phyloP scores from a whole-genome alignment of 495 filamentous ascomycete genomes.

The Parachaetomium inaequale region DNA sequence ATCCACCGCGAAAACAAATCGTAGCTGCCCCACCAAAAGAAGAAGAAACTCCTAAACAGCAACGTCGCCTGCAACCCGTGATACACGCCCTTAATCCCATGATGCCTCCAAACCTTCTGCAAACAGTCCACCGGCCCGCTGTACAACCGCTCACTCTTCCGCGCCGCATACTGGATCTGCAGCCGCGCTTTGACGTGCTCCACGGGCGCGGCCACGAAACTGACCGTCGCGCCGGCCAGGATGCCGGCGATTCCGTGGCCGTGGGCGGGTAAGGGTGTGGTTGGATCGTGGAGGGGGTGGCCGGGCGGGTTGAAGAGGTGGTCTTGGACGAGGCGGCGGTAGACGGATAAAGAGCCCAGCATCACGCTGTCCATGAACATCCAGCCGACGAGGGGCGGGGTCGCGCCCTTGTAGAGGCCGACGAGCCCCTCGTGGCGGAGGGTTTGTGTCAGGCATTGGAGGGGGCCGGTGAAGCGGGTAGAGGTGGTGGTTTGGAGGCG shows the following conservation, averaged over 20 bases:
- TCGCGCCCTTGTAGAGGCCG: constrained; percentile 87
- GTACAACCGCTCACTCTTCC: constrained; percentile 72
- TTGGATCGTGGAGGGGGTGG: constrained; percentile 27
- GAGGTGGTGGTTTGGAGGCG: constrained; percentile 83
- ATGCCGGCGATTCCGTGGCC: constrained; percentile 86
- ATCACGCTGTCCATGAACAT: constrained; percentile 98
- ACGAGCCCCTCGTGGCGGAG: constrained; percentile 72
- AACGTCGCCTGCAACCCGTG: constrained; percentile 81
- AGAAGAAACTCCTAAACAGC: constrained; percentile 88
- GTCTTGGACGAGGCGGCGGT: constrained; percentile 74
- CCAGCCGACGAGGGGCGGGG: constrained; percentile 89
- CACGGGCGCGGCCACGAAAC: constrained; percentile 87
- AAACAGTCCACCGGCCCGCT: constrained; percentile 81
- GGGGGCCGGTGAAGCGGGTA: constrained; percentile 74
- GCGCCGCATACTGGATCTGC: constrained; percentile 83
- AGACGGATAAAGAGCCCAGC: constrained; percentile 87
- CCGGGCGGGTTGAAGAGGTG: constrained; percentile 66
- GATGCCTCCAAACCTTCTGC: constrained; percentile 58
- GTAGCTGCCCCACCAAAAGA: constrained; percentile 96
- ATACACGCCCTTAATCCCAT: constrained; percentile 77
- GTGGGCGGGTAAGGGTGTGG: constrained; percentile 60
- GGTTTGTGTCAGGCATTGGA: constrained; percentile 82
- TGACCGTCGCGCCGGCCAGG: constrained; percentile 83
- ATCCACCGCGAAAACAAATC: constrained; percentile 72
- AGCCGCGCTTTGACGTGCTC: constrained; percentile 94